Base-by-base conservation (phyloP, 2,329 filamentous ascomycete genomes). In the Macrophomina tecta region DNA sequence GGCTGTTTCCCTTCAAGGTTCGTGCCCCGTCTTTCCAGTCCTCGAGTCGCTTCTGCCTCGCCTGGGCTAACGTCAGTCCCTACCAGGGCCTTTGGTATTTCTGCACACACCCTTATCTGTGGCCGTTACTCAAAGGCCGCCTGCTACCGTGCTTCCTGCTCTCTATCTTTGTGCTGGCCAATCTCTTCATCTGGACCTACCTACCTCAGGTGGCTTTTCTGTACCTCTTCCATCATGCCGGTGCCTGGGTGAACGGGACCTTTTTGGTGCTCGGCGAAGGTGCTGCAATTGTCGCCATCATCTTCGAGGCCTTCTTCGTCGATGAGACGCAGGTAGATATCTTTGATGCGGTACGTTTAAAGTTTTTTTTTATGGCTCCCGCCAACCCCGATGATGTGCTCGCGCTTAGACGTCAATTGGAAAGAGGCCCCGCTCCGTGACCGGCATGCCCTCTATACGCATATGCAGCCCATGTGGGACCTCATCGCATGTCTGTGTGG, bases 141-240 rank as follows among this genome's bases (percentile, higher is more conserved):
- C 83, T 99, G 2, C 80, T 98, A 0, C 94, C 94, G 0, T 85
- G 97, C 34, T 87, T 91, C 2, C 82, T 97, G 14, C 89, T 97
- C 12, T 97, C 94, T 0, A 82, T 90, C 14, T 87, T 95, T 65
- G 91, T 97, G 14, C 92, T 97, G 69, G 82, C 89, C n/a, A 83
- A 96, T 23, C 87, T 98, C 23, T 98, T 98, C 78, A 84, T 92
- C 12, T 96, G 95, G 78, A 85, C 92, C 0, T 98, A 97, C 72
- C 81, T 97, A 2, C 94, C 94, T 0, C 92, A 98, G 76, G 93
- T 93, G 66, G 91, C 92, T 1, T 92, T 99, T 73, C 86, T 99
- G 28, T 89, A 91, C 16, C 87, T 98, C 71, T 98, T 97, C 77
- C 94, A 98, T 73, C 86, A 72, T 32, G 80, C 88, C 68, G 90